Evolutionary conservation across 352 stramenopile genomes (phyloP).

Genomic region (Plasmopara halstedii): DNA sequence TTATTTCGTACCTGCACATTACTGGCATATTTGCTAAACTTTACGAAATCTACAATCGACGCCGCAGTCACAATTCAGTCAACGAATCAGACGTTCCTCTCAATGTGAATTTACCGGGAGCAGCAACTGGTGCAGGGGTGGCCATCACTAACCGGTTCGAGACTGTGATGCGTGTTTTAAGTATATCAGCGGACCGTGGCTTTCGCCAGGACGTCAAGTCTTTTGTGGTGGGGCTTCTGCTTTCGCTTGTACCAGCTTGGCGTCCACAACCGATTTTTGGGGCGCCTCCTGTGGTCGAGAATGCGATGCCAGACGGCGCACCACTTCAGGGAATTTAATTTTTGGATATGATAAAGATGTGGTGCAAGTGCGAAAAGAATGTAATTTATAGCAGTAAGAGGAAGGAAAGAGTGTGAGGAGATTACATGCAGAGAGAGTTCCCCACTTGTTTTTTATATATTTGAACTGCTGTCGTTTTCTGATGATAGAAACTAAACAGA

Average conservation of each 20-base stretch:
- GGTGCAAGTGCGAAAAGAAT: background rate
- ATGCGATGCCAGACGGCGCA: conserved; percentile 46
- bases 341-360: conserved; percentile 2
- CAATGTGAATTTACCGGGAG: conserved; percentile 14
- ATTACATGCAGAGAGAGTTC: background rate
- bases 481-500: conserved; percentile 4
- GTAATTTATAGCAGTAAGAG: too few relatives aligned
- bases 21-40: conserved; percentile 79
- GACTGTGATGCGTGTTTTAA: conserved; percentile 41
- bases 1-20: conserved; percentile 77
- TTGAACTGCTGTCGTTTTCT: too few relatives aligned
- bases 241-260: conserved; percentile 77
- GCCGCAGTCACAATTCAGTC: conserved; percentile 22
- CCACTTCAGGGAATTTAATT: conserved; percentile 69
- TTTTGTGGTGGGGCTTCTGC: conserved; percentile 63
- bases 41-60: conserved; percentile 60
- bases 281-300: conserved; percentile 20
- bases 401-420: background rate
- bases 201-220: conserved; percentile 70
- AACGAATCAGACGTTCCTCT: conserved; percentile 8
- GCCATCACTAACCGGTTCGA: conserved; percentile 20
- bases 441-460: background rate
- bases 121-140: conserved; percentile 8
- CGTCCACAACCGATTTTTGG: conserved; percentile 51
- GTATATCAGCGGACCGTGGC: conserved; percentile 65